These are phyloP conservation scores for Blastocystis sp. DNA, from an alignment of 352 stramenopile genomes.

Conservation along the genomic window DNA sequence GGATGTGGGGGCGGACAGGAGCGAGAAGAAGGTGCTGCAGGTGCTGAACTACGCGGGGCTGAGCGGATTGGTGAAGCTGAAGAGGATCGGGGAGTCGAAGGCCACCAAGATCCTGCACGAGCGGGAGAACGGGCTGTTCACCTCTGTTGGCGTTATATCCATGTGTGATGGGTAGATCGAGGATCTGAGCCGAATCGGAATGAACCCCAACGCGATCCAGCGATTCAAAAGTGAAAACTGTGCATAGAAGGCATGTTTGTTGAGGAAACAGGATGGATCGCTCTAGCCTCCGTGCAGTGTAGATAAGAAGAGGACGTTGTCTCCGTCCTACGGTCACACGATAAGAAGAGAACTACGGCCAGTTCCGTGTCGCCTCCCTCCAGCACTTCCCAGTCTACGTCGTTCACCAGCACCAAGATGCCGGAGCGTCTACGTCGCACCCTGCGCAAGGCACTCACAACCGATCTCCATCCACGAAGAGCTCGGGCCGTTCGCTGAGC, in stretches of 20 bases:
- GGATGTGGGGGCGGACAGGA: not conserved
- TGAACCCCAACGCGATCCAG: not conserved
- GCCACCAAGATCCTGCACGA: slow-evolving; percentile 19
- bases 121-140: slow-evolving; percentile 1
- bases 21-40: slow-evolving; percentile 45
- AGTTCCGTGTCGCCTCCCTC: slow-evolving; percentile 38
- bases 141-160: not conserved
- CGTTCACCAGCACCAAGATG: slow-evolving; percentile 62
- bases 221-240: slow-evolving; percentile 16
- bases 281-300: slow-evolving; percentile 51
- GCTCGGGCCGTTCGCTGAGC: slow-evolving; percentile 21
- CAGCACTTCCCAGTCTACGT: slow-evolving; percentile 61
- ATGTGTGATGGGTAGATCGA: not conserved
- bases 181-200: slow-evolving; percentile 44
- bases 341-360: not conserved
- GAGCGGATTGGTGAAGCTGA: slow-evolving; percentile 12
- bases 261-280: not conserved
- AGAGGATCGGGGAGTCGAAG: not conserved
- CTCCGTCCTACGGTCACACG: slow-evolving; percentile 45
- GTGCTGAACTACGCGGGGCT: slow-evolving; percentile 39
- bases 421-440: slow-evolving; percentile 37
- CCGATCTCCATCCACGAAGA: slow-evolving; percentile 47
- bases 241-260: not conserved
- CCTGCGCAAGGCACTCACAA: not conserved
- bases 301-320: slow-evolving; percentile 60